phyloP scores from a whole-genome alignment of 1,139 yeast species.

The Suhomyces kunorum region DNA sequence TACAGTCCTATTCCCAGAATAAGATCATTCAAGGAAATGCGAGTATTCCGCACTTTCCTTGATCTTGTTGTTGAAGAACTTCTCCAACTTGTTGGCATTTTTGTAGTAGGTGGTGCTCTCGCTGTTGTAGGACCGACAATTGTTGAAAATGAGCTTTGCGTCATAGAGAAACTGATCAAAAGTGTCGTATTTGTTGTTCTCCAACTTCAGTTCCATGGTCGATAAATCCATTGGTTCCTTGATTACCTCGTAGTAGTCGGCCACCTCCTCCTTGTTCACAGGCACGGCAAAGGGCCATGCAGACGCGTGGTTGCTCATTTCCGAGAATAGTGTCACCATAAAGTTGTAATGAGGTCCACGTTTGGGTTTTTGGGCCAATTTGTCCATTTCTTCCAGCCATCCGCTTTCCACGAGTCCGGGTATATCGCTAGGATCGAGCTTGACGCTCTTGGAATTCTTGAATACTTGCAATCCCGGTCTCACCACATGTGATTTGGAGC shows the following conservation, averaged over 20 bases:
- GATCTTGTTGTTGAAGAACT: slow-evolving; percentile 76
- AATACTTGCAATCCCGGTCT: slow-evolving; percentile 81
- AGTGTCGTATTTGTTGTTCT: slow-evolving; percentile 85
- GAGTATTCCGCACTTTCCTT: slow-evolving; percentile 79
- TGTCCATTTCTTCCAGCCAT: slow-evolving; percentile 99
- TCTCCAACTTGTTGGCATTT: slow-evolving; percentile 90
- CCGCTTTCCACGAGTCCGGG: slow-evolving; percentile 93
- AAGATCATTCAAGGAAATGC: slow-evolving; percentile 36
- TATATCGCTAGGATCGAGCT: slow-evolving; percentile 65
- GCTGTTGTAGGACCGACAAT: slow-evolving; percentile 86
- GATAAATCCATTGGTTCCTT: slow-evolving; percentile 99
- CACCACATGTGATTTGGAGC: slow-evolving; percentile 77
- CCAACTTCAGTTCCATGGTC: slow-evolving; percentile 92
- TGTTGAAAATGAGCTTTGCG: slow-evolving; percentile 79
- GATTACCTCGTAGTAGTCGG: slow-evolving; percentile 93
- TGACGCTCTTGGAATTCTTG: slow-evolving; percentile 50
- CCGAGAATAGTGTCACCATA: slow-evolving; percentile 85
- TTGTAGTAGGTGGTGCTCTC: slow-evolving; percentile 87
- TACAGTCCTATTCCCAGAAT: slow-evolving; percentile 5
- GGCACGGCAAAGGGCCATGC: slow-evolving; percentile 99
- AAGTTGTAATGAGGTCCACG: slow-evolving; percentile 93
- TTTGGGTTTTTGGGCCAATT: slow-evolving; percentile 90
- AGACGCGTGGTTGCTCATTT: slow-evolving; percentile 89
- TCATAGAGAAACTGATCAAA: slow-evolving; percentile 93
- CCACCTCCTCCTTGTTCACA: slow-evolving; percentile 90